Base-by-base conservation (phyloP, 2,329 filamentous ascomycete genomes). In the Fragosphaeria purpurea region DNA sequence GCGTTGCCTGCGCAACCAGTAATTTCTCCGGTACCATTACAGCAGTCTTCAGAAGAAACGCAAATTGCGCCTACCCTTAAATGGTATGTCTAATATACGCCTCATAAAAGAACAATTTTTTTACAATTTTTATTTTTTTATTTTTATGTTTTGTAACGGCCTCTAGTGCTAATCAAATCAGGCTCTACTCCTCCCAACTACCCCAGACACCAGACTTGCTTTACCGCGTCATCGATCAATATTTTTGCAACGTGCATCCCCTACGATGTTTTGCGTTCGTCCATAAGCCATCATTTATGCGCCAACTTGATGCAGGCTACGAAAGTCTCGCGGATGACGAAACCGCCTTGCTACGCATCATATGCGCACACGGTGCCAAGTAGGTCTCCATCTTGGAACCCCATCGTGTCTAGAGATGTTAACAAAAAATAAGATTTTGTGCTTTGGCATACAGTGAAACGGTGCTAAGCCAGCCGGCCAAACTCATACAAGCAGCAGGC, bases 261-360 rank as follows among this genome's bases (percentile, higher is more conserved):
- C 47, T 60, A 5, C 52, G 58, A 10, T 60, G 46, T 40, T 56
- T 59, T 40, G 56, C 52, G 12, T 60, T 60, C 47, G 44, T 60
- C 13, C 58, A 60, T 48, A 59, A 55, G 50, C 55, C 56, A 9
- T 51, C 54, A 11, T 55, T 58, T 13, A 50, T 58, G 49, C 51
- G 53, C 38, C 51, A 56, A 22, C 47, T 60, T 11, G 53, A 57
- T 41, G 30, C 30, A 11, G 47, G 34, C 33, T 1, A 5, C 3
- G 47, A 30, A 34, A 30, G 34, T 32, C 32, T 22, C 34, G 12
- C 46, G 31, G 43, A 30, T 13, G 48, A 50, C 42, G 48, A 44
- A 7, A 33, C n/a, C 4, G 48, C 48, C 1, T 31, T 53, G 22
- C 32, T 50, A 22, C 44, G 48, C 13, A 46, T 42, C 12, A 40